These are phyloP conservation scores for Pseudoneurospora amorphoporcata DNA, from an alignment of 495 filamentous ascomycete species.

Conservation along the genomic window DNA sequence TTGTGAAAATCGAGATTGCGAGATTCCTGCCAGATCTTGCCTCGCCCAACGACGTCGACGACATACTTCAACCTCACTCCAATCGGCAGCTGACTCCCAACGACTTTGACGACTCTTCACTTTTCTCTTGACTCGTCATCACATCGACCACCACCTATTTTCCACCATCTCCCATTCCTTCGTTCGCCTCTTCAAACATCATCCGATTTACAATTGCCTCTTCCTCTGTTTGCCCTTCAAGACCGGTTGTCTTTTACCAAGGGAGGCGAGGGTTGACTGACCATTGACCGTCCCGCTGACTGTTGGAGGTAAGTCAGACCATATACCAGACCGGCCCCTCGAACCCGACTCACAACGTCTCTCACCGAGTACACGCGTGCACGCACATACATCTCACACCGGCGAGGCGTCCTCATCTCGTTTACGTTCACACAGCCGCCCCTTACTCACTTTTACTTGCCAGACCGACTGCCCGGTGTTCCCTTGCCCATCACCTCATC, in stretches of 20 bases:
- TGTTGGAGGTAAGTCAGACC: background rate
- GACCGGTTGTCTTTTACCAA: background rate
- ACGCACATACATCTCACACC: background rate
- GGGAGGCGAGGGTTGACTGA: background rate
- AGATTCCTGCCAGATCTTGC: background rate
- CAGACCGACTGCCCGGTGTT: background rate
- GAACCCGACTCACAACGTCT: background rate
- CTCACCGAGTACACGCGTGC: background rate
- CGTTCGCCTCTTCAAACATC: background rate
- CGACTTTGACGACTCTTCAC: background rate
- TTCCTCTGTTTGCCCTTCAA: background rate
- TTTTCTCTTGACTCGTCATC: background rate
- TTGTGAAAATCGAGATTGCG: background rate
- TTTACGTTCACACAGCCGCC: background rate
- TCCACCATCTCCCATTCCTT: background rate
- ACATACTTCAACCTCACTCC: background rate
- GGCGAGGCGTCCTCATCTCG: background rate
- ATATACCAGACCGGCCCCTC: background rate
- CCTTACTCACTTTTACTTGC: background rate
- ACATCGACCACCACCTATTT: background rate
- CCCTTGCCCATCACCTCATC: background rate
- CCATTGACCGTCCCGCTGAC: background rate
- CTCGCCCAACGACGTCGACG: background rate
- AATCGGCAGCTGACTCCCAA: background rate
- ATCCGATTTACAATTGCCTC: background rate